Base-by-base conservation (phyloP, 2,329 filamentous ascomycete species). In the Penicillium sp. region DNA sequence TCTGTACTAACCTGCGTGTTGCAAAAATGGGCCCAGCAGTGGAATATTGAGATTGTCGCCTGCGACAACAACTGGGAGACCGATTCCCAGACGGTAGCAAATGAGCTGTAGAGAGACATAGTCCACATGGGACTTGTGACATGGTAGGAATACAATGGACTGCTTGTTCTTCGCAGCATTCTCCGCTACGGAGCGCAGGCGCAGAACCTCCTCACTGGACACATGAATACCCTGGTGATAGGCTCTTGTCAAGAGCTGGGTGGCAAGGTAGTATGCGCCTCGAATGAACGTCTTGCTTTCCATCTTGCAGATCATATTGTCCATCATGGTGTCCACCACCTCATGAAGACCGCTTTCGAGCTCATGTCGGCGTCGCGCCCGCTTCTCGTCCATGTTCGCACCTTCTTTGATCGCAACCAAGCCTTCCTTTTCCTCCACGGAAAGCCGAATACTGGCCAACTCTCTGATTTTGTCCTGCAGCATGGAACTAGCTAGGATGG, bases 221-320 rank as follows among this genome's bases (percentile, higher is more conserved):
- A 98, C 93, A 76, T 99, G 95, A 56, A 99, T 97, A 10, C 86
- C 95, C 81, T 98, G 94, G 73, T 98, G 93, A 76, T 99, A 99
- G 6, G 95, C 94, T 63, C 95, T 84, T 4, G 94, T 96, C 64
- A 98, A 82, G 51, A 98, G 83, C 78, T 98, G 94, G 1, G 93
- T 96, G 53, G 84, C 84, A 42, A 97, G 75, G 75, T 97, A 99
- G 76, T 98, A 98, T 51, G 95, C 94, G 26, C 92, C 88, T 53
- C 95, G 84, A 69, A 99, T 97, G 73, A 98, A 98, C 2, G 87
- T 83, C 75, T 93, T 96, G 82, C 90, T 96, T 78, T 99, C 95
- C 85, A 98, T 94, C 80, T 99, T 99, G 85, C 94, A 98, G 65
- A 99, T 97, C 95, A 99, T 98, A 65, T 90, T 88, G 73, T 97